Percentiles rank a stretch among this genome's conserved stretches.
Evolutionary conservation across 2,329 filamentous ascomycete species (phyloP).

Genomic region (Ascochyta fabae): DNA sequence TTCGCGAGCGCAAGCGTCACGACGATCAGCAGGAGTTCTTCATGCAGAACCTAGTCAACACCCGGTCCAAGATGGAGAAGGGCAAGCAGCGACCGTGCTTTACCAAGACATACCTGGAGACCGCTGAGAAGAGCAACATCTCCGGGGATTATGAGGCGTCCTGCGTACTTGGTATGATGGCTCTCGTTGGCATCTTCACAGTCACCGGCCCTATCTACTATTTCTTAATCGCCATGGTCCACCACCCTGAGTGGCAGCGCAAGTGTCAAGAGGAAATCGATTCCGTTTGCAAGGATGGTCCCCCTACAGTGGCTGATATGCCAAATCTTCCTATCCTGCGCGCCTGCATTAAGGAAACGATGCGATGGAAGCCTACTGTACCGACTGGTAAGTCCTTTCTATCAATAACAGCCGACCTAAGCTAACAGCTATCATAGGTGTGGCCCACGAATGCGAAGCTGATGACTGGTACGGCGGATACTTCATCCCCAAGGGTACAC

Average conservation of each 20-base stretch:
- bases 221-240: slow-evolving; percentile 47
- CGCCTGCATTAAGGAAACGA: slow-evolving; percentile 56
- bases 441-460: slow-evolving; percentile 59
- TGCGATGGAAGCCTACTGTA: slow-evolving; percentile 57
- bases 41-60: slow-evolving; percentile 55
- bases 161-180: slow-evolving; percentile 50
- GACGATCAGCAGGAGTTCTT: slow-evolving; percentile 62
- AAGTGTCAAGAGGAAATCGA: slow-evolving; percentile 47
- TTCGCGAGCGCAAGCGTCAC: slow-evolving; percentile 59
- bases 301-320: slow-evolving; percentile 46
- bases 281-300: slow-evolving; percentile 31
- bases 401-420: too few species aligned
- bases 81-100: slow-evolving; percentile 44
- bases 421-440: slow-evolving; percentile 43
- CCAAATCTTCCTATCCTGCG: slow-evolving; percentile 54
- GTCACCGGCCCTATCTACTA: slow-evolving; percentile 48
- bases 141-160: slow-evolving; percentile 49
- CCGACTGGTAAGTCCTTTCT: slow-evolving; percentile 41
- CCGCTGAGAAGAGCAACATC: slow-evolving; percentile 50
- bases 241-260: slow-evolving; percentile 46
- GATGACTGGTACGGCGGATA: slow-evolving; percentile 59
- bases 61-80: slow-evolving; percentile 43
- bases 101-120: slow-evolving; percentile 43
- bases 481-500: slow-evolving; percentile 57
- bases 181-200: slow-evolving; percentile 49